These are phyloP conservation scores for Apiospora sp. DNA, from an alignment of 2,329 filamentous ascomycete species.

Conservation along the genomic window DNA sequence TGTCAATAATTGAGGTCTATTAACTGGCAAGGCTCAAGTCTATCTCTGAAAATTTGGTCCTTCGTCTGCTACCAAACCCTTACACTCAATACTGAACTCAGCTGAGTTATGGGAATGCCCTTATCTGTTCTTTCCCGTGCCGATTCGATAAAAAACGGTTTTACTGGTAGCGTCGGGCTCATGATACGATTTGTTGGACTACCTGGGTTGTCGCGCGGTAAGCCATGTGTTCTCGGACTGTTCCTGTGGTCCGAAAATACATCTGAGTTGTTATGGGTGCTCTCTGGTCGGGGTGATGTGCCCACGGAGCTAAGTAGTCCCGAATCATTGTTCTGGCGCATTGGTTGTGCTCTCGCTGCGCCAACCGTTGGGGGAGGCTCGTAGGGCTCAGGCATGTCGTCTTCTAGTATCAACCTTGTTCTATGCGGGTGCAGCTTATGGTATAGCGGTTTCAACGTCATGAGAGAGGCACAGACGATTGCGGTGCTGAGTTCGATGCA, in stretches of 20 bases:
- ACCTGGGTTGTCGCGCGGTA: neutral
- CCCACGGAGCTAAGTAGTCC: neutral
- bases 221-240: neutral
- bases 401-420: neutral
- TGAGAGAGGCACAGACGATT: slow-evolving; percentile 47
- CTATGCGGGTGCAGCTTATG: slow-evolving; percentile 34
- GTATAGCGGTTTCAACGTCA: slow-evolving; percentile 48
- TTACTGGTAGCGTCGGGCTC: slow-evolving; percentile 16
- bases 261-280: neutral
- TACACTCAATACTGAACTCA: neutral
- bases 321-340: neutral
- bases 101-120: neutral
- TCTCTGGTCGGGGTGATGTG: neutral
- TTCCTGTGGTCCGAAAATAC: neutral
- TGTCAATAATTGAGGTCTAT: neutral
- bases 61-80: slow-evolving; percentile 11
- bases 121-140: neutral
- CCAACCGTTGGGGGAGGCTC: slow-evolving; percentile 22
- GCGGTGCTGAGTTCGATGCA: slow-evolving; percentile 46
- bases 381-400: neutral
- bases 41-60: neutral
- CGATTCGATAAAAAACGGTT: slow-evolving; percentile 15
- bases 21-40: neutral
- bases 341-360: neutral
- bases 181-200: slow-evolving; percentile 2